A percentile compares a stretch with the other conserved stretches of the same genome.
These are phyloP conservation scores for Tetrapisispora phaffii DNA, from an alignment of 805 yeast genomes.

Conservation along the genomic window DNA sequence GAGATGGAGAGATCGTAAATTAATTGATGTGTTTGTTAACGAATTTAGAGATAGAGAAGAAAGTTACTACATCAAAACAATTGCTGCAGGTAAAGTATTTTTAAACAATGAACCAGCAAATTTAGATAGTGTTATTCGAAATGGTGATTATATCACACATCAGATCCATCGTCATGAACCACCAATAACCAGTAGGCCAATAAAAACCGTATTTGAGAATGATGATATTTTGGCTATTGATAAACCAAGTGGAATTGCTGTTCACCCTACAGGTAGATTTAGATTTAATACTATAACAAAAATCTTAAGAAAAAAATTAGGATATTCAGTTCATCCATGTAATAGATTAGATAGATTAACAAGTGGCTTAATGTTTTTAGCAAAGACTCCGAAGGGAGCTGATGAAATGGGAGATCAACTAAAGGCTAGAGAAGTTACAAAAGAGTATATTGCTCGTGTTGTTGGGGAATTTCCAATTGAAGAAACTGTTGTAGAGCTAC, in stretches of 20 bases:
- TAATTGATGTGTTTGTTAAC: constrained; percentile 67
- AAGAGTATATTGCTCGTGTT: constrained; percentile 82
- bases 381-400: constrained; percentile 71
- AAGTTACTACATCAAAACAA: constrained; percentile 49
- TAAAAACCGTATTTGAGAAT: constrained; percentile 62
- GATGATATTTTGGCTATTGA: constrained; percentile 74
- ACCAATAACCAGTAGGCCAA: constrained; percentile 49
- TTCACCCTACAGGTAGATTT: constrained; percentile 88
- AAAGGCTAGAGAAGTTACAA: constrained; percentile 61
- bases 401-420: constrained; percentile 64
- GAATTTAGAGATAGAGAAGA: constrained; percentile 79
- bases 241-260: constrained; percentile 92
- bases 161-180: constrained; percentile 86
- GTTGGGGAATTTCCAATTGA: constrained; percentile 73
- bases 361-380: constrained; percentile 87
- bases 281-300: constrained; percentile 68
- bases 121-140: constrained; percentile 54
- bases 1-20: constrained; percentile 81
- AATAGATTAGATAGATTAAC: constrained; percentile 85
- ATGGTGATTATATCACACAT: constrained; percentile 79
- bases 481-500: constrained; percentile 50
- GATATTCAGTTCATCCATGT: constrained; percentile 67
- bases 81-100: constrained; percentile 57
- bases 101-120: constrained; percentile 59
- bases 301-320: constrained; percentile 61